Base-by-base conservation (phyloP, 805 yeast genomes). In the Spencermartinsiella europaea region DNA sequence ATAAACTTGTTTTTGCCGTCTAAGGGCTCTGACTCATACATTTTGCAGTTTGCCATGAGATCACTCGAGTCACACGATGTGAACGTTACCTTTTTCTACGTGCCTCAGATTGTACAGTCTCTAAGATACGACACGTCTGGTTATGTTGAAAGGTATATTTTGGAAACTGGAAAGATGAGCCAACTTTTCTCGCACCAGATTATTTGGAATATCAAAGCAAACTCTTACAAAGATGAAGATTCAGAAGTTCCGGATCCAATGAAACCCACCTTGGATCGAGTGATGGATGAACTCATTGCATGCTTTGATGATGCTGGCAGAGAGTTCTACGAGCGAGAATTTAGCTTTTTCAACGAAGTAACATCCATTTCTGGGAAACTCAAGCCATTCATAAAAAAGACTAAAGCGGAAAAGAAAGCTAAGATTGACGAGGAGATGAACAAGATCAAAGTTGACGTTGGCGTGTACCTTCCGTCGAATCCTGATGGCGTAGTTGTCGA, bases 341-440 rank as follows among this genome's bases (percentile, higher is more conserved):
- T 93, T 66, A 75, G 77, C 0, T 93, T 95, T 69, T 93, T 93
- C 67, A 78, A 81, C 47, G 95, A 85, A 56, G 96, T 93, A 21
- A 93, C 99, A 0, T 77, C 82, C 20, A 95, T 93, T 40, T 89
- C 97, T 0, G 99, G 98, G 25, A 90, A 89, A 61, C 76, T 93
- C 63, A 90, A 88, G 68, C 98, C 99, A 8, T 95, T 77, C 47
- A 88, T 93, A 68, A 90, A 88, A 68, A 88, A 87, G 63, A 75
- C 95, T 27, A 93, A 93, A 68, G 95, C 96, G 0, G 99, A 93
- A 61, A 93, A 90, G 80, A 93, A 93, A 68, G 80, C 79, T 33
- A 93, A 91, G 68, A 93, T 93, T 58, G 99, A 93, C 66, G 95
- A 89, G 66, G 98, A 93, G 63, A 93, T 93, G 95, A 78, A 78